Base-by-base conservation (phyloP, 2,329 filamentous ascomycete genomes). In the Fusarium dimerum region DNA sequence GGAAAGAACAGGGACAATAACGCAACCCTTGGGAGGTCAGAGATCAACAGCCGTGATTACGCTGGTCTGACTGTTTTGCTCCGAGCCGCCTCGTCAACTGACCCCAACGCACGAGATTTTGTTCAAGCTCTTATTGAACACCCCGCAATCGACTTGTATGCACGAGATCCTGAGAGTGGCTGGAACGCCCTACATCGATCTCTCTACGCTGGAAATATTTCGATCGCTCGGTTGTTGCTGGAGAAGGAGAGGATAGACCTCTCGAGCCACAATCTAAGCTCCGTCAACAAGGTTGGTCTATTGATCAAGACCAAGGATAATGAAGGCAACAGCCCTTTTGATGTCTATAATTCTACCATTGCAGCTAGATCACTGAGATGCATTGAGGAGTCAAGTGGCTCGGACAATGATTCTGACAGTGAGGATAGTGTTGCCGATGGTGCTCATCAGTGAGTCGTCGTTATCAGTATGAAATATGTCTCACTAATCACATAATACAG, bases 131-230 rank as follows among this genome's bases (percentile, higher is more conserved):
- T 99, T 36, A 79, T 97, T 43, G 86, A 92, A 18, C 87, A 96
- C 66, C 90, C 92, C 2, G 80, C 87, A 47, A 83, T 92, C 60
- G 94, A 99, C 72, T 76, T 97, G 9, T 94, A 96, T 65, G 78
- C 82, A 3, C 92, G 96, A 68, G 94, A 99, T 70, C 77, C 79
- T 8, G 94, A 99, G 71, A 97, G 89, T 71, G 93, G 92, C 42
- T 99, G 94, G 94, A 99, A 96, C 55, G 87, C 92, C 38, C 79
- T 99, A 39, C 94, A 99, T 68, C 84, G 94, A 63, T 90, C 92
- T 8, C 78, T 97, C 40, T 97, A 97, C 68, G 85, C 87, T 62
- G 93, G 93, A 43, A 97, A 97, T 66, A 85, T 94, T 46, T 86
- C 89, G 7, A 87, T 96, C 60, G 94, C 94, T 3, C 85, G 91